Conservation (phyloP, 768 basidiomycete genomes). For the Pulveroboletus sp. region DNA sequence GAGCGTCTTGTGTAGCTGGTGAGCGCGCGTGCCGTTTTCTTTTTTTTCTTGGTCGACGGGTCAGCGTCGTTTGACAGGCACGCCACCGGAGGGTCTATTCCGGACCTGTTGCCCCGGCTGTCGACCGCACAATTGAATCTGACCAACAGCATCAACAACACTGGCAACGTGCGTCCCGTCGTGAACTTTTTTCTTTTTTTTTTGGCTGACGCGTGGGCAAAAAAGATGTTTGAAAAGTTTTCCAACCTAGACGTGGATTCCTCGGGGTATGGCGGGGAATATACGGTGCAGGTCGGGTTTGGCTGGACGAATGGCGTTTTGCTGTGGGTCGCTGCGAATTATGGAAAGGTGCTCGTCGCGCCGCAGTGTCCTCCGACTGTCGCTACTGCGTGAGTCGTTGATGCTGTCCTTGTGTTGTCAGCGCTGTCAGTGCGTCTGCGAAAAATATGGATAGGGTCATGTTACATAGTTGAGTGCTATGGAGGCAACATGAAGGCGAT, state of each 20-base stretch:
- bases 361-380: slow-evolving; percentile 59
- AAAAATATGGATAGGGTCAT: too few species aligned
- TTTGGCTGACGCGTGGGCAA: too few species aligned
- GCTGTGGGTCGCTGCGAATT: slow-evolving; percentile 69
- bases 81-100: slow-evolving; percentile 84
- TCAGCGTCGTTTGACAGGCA: slow-evolving; percentile 43
- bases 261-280: slow-evolving; percentile 80
- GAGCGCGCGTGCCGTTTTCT: slow-evolving; percentile 11
- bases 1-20: slow-evolving; percentile 89
- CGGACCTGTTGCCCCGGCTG: slow-evolving; percentile 62
- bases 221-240: slow-evolving; percentile 92
- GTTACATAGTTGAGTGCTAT: too few species aligned
- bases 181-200: not conserved
- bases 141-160: slow-evolving; percentile 61
- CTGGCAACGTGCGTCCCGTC: slow-evolving; percentile 69
- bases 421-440: too few species aligned
- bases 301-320: slow-evolving; percentile 87
- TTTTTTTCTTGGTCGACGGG: not conserved
- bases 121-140: slow-evolving; percentile 67
- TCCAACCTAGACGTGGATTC: slow-evolving; percentile 74
- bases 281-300: slow-evolving; percentile 83
- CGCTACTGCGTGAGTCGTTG: slow-evolving; percentile 4
- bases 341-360: slow-evolving; percentile 53
- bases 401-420: not conserved
- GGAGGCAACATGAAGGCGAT: too few species aligned